Evolutionary conservation across 2,329 filamentous ascomycete species (phyloP).

Genomic region (Phyllosticta paracitricarpa): DNA sequence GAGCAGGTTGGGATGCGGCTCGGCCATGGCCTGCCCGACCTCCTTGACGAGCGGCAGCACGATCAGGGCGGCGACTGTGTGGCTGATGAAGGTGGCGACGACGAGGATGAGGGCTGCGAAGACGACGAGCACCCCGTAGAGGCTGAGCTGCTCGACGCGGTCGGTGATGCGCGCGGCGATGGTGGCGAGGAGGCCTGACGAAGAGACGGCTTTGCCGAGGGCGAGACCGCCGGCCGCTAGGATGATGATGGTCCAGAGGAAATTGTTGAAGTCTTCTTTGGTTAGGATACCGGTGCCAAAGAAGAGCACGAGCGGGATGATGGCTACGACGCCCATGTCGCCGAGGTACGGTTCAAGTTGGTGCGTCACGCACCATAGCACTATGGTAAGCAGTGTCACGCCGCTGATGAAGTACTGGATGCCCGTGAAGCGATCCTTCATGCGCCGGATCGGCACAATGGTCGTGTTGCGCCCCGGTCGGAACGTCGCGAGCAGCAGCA

Average conservation of each 20-base stretch:
- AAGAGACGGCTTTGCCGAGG: slow-evolving; percentile 87
- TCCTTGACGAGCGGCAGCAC: slow-evolving; percentile 83
- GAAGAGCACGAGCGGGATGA: slow-evolving; percentile 90
- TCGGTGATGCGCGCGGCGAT: slow-evolving; percentile 69
- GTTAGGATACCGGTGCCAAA: slow-evolving; percentile 94
- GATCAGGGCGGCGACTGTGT: slow-evolving; percentile 92
- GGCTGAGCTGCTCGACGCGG: slow-evolving; percentile 63
- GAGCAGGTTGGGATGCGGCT: slow-evolving; percentile 86
- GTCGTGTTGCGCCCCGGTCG: slow-evolving; percentile 73
- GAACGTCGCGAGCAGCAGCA: slow-evolving; percentile 76
- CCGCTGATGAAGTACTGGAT: slow-evolving; percentile 87
- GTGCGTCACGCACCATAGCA: slow-evolving; percentile 85
- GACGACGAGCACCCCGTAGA: slow-evolving; percentile 73
- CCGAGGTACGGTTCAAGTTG: slow-evolving; percentile 81
- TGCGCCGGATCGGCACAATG: slow-evolving; percentile 81
- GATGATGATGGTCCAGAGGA: slow-evolving; percentile 99
- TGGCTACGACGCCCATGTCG: slow-evolving; percentile 96
- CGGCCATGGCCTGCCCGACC: slow-evolving; percentile 73
- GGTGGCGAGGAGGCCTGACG: slow-evolving; percentile 81
- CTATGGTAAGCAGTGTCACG: slow-evolving; percentile 75
- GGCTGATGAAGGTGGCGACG: slow-evolving; percentile 94
- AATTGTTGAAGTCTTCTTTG: slow-evolving; percentile 99
- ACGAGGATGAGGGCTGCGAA: slow-evolving; percentile 79
- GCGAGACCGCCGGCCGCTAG: slow-evolving; percentile 87
- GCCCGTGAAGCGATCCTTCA: slow-evolving; percentile 79